Base-by-base conservation (phyloP, 345 rosid species). In the Linum usitatissimum region DNA sequence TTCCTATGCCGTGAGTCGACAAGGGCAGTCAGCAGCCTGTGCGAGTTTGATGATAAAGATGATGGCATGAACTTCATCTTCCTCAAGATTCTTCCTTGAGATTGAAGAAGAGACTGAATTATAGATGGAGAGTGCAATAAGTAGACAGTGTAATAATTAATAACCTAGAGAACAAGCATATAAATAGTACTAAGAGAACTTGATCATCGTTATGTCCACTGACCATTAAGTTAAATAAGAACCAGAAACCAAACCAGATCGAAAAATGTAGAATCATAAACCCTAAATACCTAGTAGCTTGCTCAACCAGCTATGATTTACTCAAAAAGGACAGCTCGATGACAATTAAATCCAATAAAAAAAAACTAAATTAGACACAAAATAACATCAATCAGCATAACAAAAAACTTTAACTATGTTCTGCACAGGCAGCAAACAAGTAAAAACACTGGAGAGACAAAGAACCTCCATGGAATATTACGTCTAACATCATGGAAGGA, bases 41-140 rank as follows among this genome's bases (percentile, higher is more conserved):
- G 99, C 57, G 99, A 93, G 70, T 90, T 90, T 65, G 99, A 93
- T 53, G 91, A 58, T 68, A 93, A 76, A 18, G 99, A 93, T 34
- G 97, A 93, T 39, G 97, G 99, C 83, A 87, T 93, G 71, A 87
- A 93, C 71, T 81, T 82, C 97, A 93, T 86, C 83, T 93, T 93
- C 76, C 81, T 87, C 69, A 83, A 64, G 63, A 93, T 82, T 81
- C 83, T 93, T 79, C 99, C 99, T 70, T 93, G 99, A 13, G 99
- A 90, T 82, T 93, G 99, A 73, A 93, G 99, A 75, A 93, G 86
- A 36, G 96, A 96, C 97, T 93, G 76, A 73, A 71, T 65, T 36
- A 67, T 28, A 67, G 64, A 36, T 36, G 18, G 5, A 36, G 54
- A 18, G 23, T 55, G 51, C 51, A 45, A 15, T 45, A 8, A 45